Evolutionary conservation across 148 eudicot species (phyloP), one percentile per base, ranked within the genome.

Genomic region (Nepenthes mirabilis): DNA sequence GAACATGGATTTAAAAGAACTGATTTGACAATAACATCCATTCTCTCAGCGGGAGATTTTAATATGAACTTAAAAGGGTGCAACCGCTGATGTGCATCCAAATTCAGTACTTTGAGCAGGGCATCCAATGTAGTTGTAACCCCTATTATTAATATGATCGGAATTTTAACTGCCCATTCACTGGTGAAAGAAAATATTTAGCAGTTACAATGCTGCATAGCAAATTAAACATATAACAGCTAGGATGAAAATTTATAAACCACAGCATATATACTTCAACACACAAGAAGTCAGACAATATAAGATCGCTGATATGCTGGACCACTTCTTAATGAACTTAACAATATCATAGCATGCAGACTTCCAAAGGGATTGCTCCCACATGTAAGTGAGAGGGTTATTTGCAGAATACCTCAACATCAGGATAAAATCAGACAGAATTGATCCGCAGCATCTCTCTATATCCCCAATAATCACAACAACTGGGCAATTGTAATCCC

Each of bases 151-250:
- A 93, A 73, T 73, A 89, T 70, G 63, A 84, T 67, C 11, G 99
- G 99, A 72, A 93, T 66, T 73, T 89, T 93, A 59, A 84, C 68
- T 33, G 65, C 80, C 99, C 99, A 93, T 82, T 93, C 95, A 73
- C 99, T 93, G 89, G 56, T 34, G 66, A 75, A 71, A 55, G 34
- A 68, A 23, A 34, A 50, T 37, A 11, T n/a, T 59, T 11, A 70
- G 61, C 56, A 71, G 11, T 47, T 43, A 63, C 14, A 23, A 55
- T 54, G 53, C 34, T 36, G 50, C 32, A 11, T 49, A 5, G 52
- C 52, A n/a, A 49, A 49, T 2, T n/a, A 49, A 49, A 49, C 11
- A 10, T 2, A 11, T 2, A 11, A 49, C 14, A 49, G 6, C 6
- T 10, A 10, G 52, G n/a, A 5, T 49, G 2, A 12, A 49, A 49